Evolutionary conservation across 441 rosid genomes (phyloP), one percentile per base, ranked within the genome.

Genomic region (Arabidopsis hybrid): DNA sequence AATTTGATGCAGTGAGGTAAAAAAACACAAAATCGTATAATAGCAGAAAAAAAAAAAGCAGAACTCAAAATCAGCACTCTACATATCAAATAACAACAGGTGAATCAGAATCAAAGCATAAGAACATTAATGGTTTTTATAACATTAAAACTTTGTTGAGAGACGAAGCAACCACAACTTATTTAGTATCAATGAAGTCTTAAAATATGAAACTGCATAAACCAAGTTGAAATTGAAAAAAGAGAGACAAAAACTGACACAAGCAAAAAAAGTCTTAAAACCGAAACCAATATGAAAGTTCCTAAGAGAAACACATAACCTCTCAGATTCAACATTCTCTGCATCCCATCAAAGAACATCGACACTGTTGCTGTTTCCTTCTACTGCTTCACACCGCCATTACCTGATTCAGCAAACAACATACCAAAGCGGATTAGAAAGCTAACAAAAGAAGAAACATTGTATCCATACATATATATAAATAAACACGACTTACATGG

Each of bases 401-500:
- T 60, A 32, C 67, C 67, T 71, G 35, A 39, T 36, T 51, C 67
- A 71, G 32, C 32, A 39, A 16, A 49, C 34, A 61, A 61, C 34
- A 26, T 0, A 50, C 5, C 50, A 61, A 51, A 60, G 17, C 17
- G 0, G 51, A 50, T 47, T 16, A 73, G 4, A 34, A 45, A 11
- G 4, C 21, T 63, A 36, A 29, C 1, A 26, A 26, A 45, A 51
- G 2, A 71, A 16, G 4, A 14, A n/a, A 13, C 49, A 35, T n/a
- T 21, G 39, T 14, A 65, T 16, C 56, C 56, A n/a, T 57, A 26
- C 8, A n/a, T n/a, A 49, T 7, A 51, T 18, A 52, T 42, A 49
- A n/a, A 59, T 32, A 14, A 14, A 65, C 11, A 57, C 16, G 42
- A 55, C 74, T 75, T 67, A 75, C 79, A 75, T 35, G 79, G 74